phyloP scores from a whole-genome alignment of 2,329 filamentous ascomycete species.

The Alternaria ventricosa region DNA sequence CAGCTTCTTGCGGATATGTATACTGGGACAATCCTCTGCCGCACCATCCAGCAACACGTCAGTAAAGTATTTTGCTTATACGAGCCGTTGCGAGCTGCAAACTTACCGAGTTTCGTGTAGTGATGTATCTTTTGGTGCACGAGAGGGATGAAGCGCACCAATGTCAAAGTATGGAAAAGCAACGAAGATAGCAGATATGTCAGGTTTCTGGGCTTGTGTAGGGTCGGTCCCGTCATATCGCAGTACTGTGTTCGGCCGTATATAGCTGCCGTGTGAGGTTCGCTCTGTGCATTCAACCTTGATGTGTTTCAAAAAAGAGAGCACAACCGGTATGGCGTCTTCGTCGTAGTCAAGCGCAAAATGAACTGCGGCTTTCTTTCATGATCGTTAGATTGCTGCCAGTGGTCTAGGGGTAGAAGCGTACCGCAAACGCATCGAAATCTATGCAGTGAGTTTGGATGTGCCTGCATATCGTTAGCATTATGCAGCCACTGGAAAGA shows the following conservation, averaged over 20 bases:
- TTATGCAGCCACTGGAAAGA: neutral
- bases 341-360: neutral
- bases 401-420: neutral
- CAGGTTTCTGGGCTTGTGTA: neutral
- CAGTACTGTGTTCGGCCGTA: neutral
- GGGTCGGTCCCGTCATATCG: neutral
- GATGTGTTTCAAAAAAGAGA: neutral
- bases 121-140: neutral
- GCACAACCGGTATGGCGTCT: neutral
- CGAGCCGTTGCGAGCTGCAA: no score
- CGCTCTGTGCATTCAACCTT: neutral
- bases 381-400: neutral
- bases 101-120: neutral
- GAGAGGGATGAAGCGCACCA: neutral
- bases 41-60: neutral
- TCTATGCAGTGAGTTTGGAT: neutral
- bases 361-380: accelerated
- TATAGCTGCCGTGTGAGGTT: neutral
- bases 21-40: neutral
- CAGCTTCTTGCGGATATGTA: neutral
- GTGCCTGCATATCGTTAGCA: neutral
- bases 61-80: no score
- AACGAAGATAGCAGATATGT: neutral
- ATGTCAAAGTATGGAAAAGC: neutral
- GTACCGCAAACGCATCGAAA: neutral